Evolutionary conservation across 176 grass and related monocot species (phyloP), one percentile per base, ranked within the genome.

Genomic region (Miscanthus lutarioriparius): DNA sequence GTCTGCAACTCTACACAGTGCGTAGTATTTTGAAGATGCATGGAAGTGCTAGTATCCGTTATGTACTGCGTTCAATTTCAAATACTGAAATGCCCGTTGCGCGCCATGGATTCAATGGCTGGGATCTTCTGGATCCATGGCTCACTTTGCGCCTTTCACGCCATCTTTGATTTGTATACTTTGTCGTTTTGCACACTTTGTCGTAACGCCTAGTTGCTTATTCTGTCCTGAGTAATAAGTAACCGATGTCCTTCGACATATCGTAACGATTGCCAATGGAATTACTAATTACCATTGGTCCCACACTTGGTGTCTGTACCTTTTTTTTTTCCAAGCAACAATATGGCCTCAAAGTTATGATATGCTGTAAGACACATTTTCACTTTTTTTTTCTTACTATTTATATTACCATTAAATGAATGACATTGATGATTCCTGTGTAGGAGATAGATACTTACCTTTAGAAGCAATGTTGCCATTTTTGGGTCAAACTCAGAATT

Each of bases 401-500:
- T 72, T 69, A 51, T 44, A 75, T 58, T 47, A 67, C 4, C 12
- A 17, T 84, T 70, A 49, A 66, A 77, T 54, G 41, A 16, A 76
- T 86, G 23, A 36, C 33, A 70, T 0, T 0, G 7, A 19, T 33
- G 30, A 76, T n/a, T 49, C 15, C 14, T 19, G 44, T 64, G 37
- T 20, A 15, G 0, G 6, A 72, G 40, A 33, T 35, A 76, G 38
- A 73, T 75, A 56, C 70, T 48, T 49, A 17, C 37, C 27, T 75
- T 2, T 64, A 62, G 15, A 84, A 74, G 32, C 62, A 62, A n/a
- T n/a, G 16, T 4, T 40, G 16, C 6, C 16, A 37, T 81, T 85
- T 48, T 26, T 56, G 35, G 56, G 66, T 66, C 49, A 6, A 54
- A 44, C 71, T 14, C 33, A 67, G 33, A 66, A 49, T 77, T 66